Percentiles rank a stretch among this genome's conserved stretches.
Conservation (phyloP, 371 early-diverging fungal genomes). For the Cokeromyces recurvatus region DNA sequence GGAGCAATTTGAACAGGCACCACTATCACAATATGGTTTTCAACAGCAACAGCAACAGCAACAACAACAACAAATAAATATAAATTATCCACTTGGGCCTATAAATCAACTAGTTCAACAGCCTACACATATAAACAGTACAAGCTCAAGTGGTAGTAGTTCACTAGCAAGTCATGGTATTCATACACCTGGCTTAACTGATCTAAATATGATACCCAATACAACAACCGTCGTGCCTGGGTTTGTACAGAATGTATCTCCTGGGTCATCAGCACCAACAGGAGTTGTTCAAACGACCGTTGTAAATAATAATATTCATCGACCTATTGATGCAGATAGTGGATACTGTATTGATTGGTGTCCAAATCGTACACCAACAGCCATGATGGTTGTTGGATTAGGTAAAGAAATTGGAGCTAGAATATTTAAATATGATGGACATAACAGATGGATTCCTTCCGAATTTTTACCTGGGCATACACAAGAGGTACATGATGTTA, state of each 20-base stretch:
- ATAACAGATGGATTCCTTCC: conserved; percentile 62
- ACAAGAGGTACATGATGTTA: conserved; percentile 73
- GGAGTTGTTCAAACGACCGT: conserved; percentile 10
- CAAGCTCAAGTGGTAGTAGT: conserved; percentile 31
- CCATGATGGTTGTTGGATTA: conserved; percentile 86
- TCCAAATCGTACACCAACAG: conserved; percentile 69
- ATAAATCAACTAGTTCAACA: conserved; percentile 14
- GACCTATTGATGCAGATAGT: conserved; percentile 52
- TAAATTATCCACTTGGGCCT: background rate
- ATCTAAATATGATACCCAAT: conserved; percentile 7
- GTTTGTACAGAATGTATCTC: conserved; percentile 7
- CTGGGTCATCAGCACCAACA: conserved; percentile 16
- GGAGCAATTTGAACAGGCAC: background rate
- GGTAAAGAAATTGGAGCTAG: conserved; percentile 78
- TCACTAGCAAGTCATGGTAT: conserved; percentile 32
- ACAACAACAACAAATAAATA: background rate
- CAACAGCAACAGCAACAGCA: conserved; percentile 5
- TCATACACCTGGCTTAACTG: conserved; percentile 27
- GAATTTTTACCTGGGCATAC: conserved; percentile 66
- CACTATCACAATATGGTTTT: background rate
- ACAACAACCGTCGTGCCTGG: background rate
- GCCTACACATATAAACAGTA: conserved; percentile 30
- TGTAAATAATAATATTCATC: conserved; percentile 8
- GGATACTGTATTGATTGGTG: conserved; percentile 87
- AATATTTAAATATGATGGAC: conserved; percentile 59